Evolutionary conservation across 83 land plant species (phyloP), one percentile per base, ranked within the genome.

Genomic region (Picea abies): DNA sequence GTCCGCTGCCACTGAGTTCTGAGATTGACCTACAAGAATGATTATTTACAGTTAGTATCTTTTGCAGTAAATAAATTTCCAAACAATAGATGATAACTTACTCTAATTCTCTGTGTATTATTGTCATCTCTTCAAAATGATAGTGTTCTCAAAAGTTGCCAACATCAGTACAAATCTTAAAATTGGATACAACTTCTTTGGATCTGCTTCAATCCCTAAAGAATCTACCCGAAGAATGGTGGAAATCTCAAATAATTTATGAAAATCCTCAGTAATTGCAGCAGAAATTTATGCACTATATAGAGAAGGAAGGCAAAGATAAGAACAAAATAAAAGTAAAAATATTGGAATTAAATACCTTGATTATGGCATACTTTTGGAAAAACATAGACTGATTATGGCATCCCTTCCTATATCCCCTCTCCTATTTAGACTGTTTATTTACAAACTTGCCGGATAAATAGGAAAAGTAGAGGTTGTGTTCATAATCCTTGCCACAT

Each of bases 1-100:
- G 35, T 16, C 61, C 61, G 61, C 20, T 52, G 61, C 14, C 79
- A 15, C 61, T 47, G 35, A 23, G 61, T 76, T 76, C 3, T 23
- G 26, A 76, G 79, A 76, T 76, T 76, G 61, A 76, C 61, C 61
- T 76, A 32, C 60, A 75, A 44, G 29, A 44, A 49, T 10, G 23
- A 75, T 20, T 58, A 49, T 75, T 22, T 19, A 44, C 16, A 47
- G 25, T 75, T 75, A 75, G n/a, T 20, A 39, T 41, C 41, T 72
- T 49, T 7, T 39, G 56, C 39, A 72, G 17, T 17, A 41, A 39
- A 19, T 72, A 44, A 41, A n/a, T 41, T 72, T 41, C 47, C 76
- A 72, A 41, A 69, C 16, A 4, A 35, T 12, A 9, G 2, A 67
- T 67, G 32, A 12, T 16, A 12, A 29, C 3, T 5, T 26, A 44